A percentile compares a stretch with the other conserved stretches of the same genome.
Evolutionary conservation across 768 basidiomycete genomes (phyloP).

Genomic region (Stropharia rugosoannulata): DNA sequence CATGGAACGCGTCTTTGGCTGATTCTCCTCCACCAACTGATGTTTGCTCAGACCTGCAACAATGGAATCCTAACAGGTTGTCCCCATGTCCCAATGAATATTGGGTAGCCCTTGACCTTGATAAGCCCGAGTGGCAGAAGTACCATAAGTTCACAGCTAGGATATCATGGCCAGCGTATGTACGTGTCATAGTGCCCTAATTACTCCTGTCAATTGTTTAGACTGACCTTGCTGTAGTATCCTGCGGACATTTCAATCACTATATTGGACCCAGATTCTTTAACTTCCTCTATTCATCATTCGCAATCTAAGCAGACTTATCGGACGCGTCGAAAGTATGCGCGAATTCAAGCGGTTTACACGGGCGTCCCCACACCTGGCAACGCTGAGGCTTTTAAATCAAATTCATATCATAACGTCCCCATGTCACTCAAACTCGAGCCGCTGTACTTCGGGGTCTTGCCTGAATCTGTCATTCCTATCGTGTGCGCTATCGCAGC

Average conservation of each 20-base stretch:
- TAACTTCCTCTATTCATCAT: slow-evolving; percentile 61
- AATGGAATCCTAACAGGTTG: slow-evolving; percentile 16
- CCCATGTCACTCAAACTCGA: slow-evolving; percentile 57
- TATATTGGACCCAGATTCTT: slow-evolving; percentile 42
- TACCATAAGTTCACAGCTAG: slow-evolving; percentile 50
- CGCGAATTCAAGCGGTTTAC: slow-evolving; percentile 54
- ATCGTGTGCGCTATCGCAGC: background rate
- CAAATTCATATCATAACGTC: slow-evolving; percentile 29
- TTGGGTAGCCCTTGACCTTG: slow-evolving; percentile 49
- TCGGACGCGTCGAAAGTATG: slow-evolving; percentile 48
- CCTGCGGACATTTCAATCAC: slow-evolving; percentile 27
- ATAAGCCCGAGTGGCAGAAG: slow-evolving; percentile 35
- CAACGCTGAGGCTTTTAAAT: slow-evolving; percentile 15
- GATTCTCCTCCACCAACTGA: slow-evolving; percentile 21
- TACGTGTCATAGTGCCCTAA: slow-evolving; percentile 25
- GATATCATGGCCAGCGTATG: slow-evolving; percentile 56
- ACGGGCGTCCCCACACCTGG: slow-evolving; percentile 43
- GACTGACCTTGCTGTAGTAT: slow-evolving; percentile 15
- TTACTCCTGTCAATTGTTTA: background rate
- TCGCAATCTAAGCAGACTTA: background rate
- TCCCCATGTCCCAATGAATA: slow-evolving; percentile 38
- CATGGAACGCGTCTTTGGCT: slow-evolving; percentile 11
- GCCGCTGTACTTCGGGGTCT: slow-evolving; percentile 54
- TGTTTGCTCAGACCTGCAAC: slow-evolving; percentile 21
- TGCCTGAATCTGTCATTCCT: slow-evolving; percentile 35